Evolutionary conservation across 108 stramenopile species (phyloP).

Genomic region (Mediolabrus comicus): DNA sequence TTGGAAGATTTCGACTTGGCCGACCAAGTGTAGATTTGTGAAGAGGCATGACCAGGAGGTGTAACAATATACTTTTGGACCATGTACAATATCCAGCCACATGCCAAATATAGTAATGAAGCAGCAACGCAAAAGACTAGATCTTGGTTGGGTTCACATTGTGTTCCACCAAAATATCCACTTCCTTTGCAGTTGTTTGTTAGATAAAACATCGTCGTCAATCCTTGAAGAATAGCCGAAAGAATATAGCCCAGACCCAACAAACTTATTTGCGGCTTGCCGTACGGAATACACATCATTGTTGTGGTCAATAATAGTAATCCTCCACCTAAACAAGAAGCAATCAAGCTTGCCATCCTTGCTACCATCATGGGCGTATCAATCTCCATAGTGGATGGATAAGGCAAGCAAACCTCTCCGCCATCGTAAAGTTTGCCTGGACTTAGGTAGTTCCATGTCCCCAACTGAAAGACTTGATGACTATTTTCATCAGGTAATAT

Average conservation of each 20-base stretch:
- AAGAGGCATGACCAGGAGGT: constrained; percentile 1
- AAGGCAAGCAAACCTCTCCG: constrained; percentile 22
- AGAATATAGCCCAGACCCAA: constrained; percentile 13
- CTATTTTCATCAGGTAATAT: constrained; percentile 11
- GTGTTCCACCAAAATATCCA: constrained; percentile 21
- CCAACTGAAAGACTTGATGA: constrained; percentile 28
- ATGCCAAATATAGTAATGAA: constrained; percentile 23
- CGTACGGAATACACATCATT: constrained; percentile 23
- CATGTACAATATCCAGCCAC: constrained; percentile 21
- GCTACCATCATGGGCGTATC: constrained; percentile 24
- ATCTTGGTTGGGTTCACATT: constrained; percentile 31
- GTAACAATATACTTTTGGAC: constrained; percentile 6
- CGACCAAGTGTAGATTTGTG: constrained; percentile 35
- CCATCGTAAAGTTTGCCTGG: constrained; percentile 1
- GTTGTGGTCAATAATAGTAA: constrained; percentile 27
- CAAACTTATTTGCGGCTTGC: background rate
- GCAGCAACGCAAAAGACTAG: constrained; percentile 35
- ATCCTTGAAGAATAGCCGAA: constrained; percentile 3
- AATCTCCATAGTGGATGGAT: constrained; percentile 18
- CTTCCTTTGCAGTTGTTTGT: constrained; percentile 6
- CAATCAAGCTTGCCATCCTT: constrained; percentile 11
- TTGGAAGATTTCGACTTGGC: constrained; percentile 5
- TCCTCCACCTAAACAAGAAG: constrained; percentile 23
- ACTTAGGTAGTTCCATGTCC: constrained; percentile 29
- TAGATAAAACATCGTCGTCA: background rate